Conservation (phyloP, 108 stramenopile species). For the Bacterosira constricta region DNA sequence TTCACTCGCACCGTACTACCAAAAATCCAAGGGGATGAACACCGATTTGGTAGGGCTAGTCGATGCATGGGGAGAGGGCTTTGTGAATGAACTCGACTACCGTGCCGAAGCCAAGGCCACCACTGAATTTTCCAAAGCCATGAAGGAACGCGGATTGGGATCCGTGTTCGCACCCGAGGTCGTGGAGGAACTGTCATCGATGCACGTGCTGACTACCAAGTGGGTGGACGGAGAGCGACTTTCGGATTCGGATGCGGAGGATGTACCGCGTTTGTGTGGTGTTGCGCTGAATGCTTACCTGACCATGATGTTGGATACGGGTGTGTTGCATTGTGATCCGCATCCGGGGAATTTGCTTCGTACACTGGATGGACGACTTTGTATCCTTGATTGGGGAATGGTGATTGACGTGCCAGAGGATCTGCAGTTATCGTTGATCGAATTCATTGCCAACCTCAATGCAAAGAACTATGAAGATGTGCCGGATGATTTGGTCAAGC, state of each 20-base stretch:
- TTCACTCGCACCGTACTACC: conserved; percentile 54
- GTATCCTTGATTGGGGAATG: conserved; percentile 78
- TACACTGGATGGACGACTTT: conserved; percentile 73
- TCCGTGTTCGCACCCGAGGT: conserved; percentile 67
- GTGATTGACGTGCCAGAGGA: conserved; percentile 62
- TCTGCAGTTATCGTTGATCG: conserved; percentile 73
- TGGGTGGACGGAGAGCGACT: conserved; percentile 85
- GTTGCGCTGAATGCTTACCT: conserved; percentile 78
- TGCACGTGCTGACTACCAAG: conserved; percentile 72
- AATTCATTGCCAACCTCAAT: conserved; percentile 83
- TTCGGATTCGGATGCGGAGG: conserved; percentile 43
- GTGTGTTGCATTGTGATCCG: conserved; percentile 28
- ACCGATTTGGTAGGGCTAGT: conserved; percentile 65
- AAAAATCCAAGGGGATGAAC: conserved; percentile 40
- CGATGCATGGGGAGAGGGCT: conserved; percentile 86
- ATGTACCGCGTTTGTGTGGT: conserved; percentile 64
- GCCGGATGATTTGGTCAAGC: conserved; percentile 72
- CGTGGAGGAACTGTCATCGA: conserved; percentile 55
- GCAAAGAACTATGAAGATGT: conserved; percentile 76
- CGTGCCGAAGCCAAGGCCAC: conserved; percentile 69
- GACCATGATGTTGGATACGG: conserved; percentile 67
- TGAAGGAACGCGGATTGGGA: conserved; percentile 55
- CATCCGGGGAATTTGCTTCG: conserved; percentile 78
- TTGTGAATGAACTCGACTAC: conserved; percentile 89
- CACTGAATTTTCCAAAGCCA: conserved; percentile 53